These are phyloP conservation scores for Trametes coccinea DNA, from an alignment of 768 basidiomycete species.

Conservation along the genomic window DNA sequence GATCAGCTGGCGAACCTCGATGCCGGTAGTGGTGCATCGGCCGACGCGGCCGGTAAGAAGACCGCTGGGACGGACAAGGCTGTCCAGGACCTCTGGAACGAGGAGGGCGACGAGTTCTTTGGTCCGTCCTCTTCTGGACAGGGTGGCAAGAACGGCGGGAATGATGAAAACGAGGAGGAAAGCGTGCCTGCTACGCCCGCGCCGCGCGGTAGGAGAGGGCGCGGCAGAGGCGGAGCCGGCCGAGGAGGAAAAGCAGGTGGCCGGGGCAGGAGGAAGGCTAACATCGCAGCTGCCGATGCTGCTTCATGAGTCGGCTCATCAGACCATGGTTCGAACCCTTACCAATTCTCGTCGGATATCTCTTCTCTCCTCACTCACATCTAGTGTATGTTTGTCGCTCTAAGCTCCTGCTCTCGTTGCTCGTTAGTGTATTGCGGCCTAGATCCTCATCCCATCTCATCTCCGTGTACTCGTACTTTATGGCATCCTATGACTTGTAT, in stretches of 20 bases:
- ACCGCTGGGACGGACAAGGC: conserved; percentile 36
- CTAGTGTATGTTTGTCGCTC: conserved; percentile 27
- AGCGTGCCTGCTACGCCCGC: conserved; percentile 26
- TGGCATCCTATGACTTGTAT: conserved; percentile 21
- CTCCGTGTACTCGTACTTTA: conserved; percentile 22
- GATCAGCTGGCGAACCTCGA: conserved; percentile 83
- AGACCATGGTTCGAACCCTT: conserved; percentile 17
- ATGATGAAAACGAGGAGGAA: conserved; percentile 32
- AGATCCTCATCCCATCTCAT: conserved; percentile 3
- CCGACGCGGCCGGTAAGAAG: conserved; percentile 39
- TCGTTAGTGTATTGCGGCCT: conserved; percentile 21
- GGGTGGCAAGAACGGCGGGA: conserved; percentile 19
- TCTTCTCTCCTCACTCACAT: conserved; percentile 3
- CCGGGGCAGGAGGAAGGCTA: conserved; percentile 27
- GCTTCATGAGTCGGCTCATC: conserved; percentile 12
- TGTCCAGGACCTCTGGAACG: conserved; percentile 76
- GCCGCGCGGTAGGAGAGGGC: conserved; percentile 17
- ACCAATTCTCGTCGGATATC: conserved; percentile 10
- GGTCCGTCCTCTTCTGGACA: conserved; percentile 48
- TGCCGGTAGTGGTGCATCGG: conserved; percentile 41
- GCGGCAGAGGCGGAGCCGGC: conserved; percentile 6
- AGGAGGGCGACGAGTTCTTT: conserved; percentile 87
- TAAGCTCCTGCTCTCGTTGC: conserved; percentile 20
- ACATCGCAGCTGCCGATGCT: conserved; percentile 21
- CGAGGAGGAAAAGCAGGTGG: conserved; percentile 24